A percentile compares a stretch with the other conserved stretches of the same genome.
Evolutionary conservation across 495 filamentous ascomycete genomes (phyloP).

Genomic region (Cercophora sp.): DNA sequence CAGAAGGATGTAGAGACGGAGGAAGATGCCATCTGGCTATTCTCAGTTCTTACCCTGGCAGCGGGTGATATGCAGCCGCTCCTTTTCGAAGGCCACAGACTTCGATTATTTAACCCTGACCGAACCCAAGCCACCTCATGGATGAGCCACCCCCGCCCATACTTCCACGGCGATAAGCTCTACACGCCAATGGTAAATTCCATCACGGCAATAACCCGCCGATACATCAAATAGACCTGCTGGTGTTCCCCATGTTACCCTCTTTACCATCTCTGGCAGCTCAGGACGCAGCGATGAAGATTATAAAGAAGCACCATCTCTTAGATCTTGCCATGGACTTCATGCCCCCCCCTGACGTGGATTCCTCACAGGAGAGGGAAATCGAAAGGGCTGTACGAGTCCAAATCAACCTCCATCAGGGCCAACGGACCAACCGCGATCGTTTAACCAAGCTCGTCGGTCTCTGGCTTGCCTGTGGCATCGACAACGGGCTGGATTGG

Average conservation of each 20-base stretch:
- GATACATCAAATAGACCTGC: neutral
- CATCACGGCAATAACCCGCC: neutral
- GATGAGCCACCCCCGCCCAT: neutral
- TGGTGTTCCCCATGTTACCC: neutral
- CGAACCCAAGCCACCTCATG: constrained; percentile 12
- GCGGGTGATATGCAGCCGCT: constrained; percentile 17
- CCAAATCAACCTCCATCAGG: neutral
- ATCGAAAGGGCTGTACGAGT: neutral
- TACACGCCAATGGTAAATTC: neutral
- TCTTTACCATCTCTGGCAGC: neutral
- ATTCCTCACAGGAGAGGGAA: neutral
- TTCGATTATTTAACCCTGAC: neutral
- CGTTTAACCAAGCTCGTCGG: neutral
- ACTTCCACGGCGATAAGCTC: neutral
- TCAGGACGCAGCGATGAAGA: neutral
- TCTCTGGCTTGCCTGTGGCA: constrained; percentile 4
- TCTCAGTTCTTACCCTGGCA: constrained; percentile 16
- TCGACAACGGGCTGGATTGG: constrained; percentile 23
- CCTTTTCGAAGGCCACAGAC: neutral
- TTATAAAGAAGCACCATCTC: neutral
- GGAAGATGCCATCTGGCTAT: constrained; percentile 21
- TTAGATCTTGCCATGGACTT: neutral
- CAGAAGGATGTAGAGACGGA: neutral
- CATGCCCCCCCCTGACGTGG: neutral
- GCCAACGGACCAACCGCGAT: neutral